Percentiles rank a stretch among this genome's conserved stretches.
Evolutionary conservation across 2,329 filamentous ascomycete species (phyloP).

Genomic region (Fusarium sp.): DNA sequence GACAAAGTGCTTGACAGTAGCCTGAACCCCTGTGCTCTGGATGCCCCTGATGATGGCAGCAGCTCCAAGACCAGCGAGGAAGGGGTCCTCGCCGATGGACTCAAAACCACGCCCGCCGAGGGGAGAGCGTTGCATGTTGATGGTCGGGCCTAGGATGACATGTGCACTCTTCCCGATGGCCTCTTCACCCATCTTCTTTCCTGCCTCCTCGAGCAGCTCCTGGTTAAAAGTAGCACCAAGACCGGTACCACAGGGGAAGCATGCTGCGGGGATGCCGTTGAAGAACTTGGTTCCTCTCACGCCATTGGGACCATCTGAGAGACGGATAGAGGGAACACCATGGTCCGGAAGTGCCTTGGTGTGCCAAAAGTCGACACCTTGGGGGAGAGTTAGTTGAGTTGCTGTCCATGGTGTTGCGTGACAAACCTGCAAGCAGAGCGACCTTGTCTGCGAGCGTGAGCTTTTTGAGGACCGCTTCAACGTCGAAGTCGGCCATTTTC

Average conservation of each 20-base stretch:
- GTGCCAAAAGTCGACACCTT: conserved; percentile 77
- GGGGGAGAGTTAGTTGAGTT: background rate
- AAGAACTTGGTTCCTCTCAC: conserved; percentile 77
- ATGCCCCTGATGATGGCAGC: conserved; percentile 67
- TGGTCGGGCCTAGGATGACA: conserved; percentile 70
- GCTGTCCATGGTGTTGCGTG: background rate
- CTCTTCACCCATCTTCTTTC: conserved; percentile 64
- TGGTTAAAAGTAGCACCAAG: conserved; percentile 70
- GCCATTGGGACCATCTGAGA: conserved; percentile 78
- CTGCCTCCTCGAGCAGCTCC: conserved; percentile 63
- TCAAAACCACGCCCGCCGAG: conserved; percentile 71
- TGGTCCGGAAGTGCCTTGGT: conserved; percentile 70
- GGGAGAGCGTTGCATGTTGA: conserved; percentile 72
- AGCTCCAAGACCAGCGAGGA: conserved; percentile 66
- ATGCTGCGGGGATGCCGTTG: conserved; percentile 70
- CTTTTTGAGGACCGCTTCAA: conserved; percentile 66
- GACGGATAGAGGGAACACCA: conserved; percentile 72
- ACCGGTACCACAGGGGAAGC: conserved; percentile 69
- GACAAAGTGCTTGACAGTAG: conserved; percentile 71
- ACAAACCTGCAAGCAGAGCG: conserved; percentile 62
- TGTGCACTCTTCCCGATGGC: conserved; percentile 69
- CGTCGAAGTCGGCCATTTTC: conserved; percentile 64
- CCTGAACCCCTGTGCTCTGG: conserved; percentile 66
- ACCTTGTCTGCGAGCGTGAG: conserved; percentile 65
- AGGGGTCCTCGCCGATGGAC: conserved; percentile 69